Evolutionary conservation across 305 asterid species (phyloP).

Genomic region (Plantago lanceolata): DNA sequence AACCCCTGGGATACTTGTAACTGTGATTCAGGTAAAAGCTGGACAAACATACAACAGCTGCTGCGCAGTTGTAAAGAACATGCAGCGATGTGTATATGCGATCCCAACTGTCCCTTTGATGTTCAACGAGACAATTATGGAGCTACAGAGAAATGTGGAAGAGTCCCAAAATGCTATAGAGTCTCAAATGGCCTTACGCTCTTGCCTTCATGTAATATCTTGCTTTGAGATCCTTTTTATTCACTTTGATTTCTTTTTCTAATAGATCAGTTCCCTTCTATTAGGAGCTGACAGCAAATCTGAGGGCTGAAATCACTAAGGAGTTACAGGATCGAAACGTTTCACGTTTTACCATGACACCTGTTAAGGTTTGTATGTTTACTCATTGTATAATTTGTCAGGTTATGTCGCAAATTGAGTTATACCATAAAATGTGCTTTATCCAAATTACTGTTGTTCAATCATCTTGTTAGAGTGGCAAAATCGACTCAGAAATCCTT

Average conservation of each 20-base stretch:
- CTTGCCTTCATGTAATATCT: constrained; percentile 63
- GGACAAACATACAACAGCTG: constrained; percentile 78
- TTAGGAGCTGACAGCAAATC: constrained; percentile 77
- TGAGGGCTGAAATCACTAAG: constrained; percentile 65
- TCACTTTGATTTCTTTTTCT: constrained; percentile 22
- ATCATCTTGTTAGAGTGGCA: constrained; percentile 16
- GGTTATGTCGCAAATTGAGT: constrained; percentile 8
- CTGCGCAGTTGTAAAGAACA: constrained; percentile 76
- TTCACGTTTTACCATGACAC: constrained; percentile 74
- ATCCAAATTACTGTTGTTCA: constrained; percentile 3
- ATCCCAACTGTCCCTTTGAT: constrained; percentile 62
- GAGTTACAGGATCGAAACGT: constrained; percentile 56
- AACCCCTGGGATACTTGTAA: constrained; percentile 25
- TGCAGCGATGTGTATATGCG: constrained; percentile 89
- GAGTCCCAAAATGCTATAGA: constrained; percentile 37
- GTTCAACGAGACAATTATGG: constrained; percentile 36
- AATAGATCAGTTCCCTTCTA: constrained; percentile 22
- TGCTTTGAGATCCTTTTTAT: constrained; percentile 16
- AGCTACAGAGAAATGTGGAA: constrained; percentile 56
- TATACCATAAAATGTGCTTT: constrained; percentile 17
- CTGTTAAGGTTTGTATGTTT: constrained; percentile 70
- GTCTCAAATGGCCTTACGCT: constrained; percentile 49
- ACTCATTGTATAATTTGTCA: constrained; percentile 19
- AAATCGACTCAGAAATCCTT: constrained; percentile 16
- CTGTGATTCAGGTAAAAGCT: constrained; percentile 63